Evolutionary conservation across 2,329 filamentous ascomycete species (phyloP), one percentile per base, ranked within the genome.

Genomic region (Chaetomium strumarium): DNA sequence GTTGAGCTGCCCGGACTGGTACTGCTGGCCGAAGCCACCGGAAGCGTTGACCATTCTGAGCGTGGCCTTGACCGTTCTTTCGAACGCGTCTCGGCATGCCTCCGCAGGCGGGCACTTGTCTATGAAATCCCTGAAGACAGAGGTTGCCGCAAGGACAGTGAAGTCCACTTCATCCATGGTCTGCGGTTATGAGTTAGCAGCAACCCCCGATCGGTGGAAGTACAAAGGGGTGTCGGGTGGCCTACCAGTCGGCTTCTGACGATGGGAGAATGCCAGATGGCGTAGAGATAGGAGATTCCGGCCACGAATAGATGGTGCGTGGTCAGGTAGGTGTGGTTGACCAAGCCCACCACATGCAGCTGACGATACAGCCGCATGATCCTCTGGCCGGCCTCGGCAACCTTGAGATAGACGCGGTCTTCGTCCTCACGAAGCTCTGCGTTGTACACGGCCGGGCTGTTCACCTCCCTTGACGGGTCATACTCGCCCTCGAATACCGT

Each of bases 221-320:
- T n/a, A n/a, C 34, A n/a, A n/a, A 34, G 33, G 4, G 20, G n/a
- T n/a, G 5, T 30, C 86, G 4, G 20, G n/a, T n/a, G 5, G 19
- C 86, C 73, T 80, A 92, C 88, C 69, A 97, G 74, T 52, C 88
- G 84, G 67, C 86, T 90, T 62, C 92, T 82, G 46, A 97, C 92
- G 49, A 89, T 80, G 6, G 89, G 84, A 11, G 92, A 96, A 70
- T 97, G 92, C 92, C 92, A 97, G 53, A 97, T 93, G 17, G 93
- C 91, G 69, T 96, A 97, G 2, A 97, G 77, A 68, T 96, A 97
- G 20, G 92, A 95, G 54, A 97, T 85, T 71, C 91, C 92, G 29
- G 92, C 92, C 88, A 96, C 96, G 72, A 97, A 97, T 7, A 97
- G 77, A 69, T 97, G 91, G 67, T 97, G 92, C 0, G 93, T 96